phyloP scores from a whole-genome alignment of 148 eudicot genomes.

The Cornus controversa region DNA sequence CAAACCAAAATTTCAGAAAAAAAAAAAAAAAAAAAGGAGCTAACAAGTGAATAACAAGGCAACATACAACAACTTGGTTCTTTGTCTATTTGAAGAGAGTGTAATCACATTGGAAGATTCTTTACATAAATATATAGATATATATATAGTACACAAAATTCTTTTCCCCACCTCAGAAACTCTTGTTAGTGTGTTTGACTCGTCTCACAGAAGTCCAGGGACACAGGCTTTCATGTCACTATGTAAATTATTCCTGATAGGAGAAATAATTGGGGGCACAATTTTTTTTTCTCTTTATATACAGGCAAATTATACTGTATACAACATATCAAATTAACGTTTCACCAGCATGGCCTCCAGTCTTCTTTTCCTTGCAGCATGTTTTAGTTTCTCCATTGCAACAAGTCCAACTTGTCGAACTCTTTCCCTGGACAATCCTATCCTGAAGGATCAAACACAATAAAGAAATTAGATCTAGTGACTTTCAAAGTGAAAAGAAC shows the following conservation, averaged over 20 bases:
- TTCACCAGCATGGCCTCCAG: slow-evolving; percentile 71
- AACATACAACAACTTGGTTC: too few relatives aligned
- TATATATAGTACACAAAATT: neutral
- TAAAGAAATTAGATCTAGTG: neutral
- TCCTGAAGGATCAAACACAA: slow-evolving; percentile 42
- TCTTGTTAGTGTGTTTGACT: neutral
- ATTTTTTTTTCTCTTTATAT: slow-evolving; percentile 17
- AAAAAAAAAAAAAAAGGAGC: neutral
- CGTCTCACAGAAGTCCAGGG: neutral
- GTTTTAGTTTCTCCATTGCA: slow-evolving; percentile 84
- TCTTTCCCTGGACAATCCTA: slow-evolving; percentile 91
- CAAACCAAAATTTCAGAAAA: neutral
- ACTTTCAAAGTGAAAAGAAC: neutral
- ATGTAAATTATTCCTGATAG: slow-evolving; percentile 1
- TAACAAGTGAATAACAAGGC: too few relatives aligned
- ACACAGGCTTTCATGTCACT: slow-evolving; percentile 2
- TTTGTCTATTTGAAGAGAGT: neutral
- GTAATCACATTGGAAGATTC: neutral
- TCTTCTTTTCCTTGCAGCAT: slow-evolving; percentile 73
- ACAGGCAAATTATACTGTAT: slow-evolving; percentile 19
- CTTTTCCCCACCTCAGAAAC: neutral
- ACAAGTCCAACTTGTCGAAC: slow-evolving; percentile 89
- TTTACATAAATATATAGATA: neutral
- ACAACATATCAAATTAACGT: slow-evolving; percentile 32
- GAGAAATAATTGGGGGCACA: slow-evolving; percentile 4